Evolutionary conservation across 805 yeast species (phyloP), one percentile per base, ranked within the genome.

Genomic region (Saturnispora zaruensis): DNA sequence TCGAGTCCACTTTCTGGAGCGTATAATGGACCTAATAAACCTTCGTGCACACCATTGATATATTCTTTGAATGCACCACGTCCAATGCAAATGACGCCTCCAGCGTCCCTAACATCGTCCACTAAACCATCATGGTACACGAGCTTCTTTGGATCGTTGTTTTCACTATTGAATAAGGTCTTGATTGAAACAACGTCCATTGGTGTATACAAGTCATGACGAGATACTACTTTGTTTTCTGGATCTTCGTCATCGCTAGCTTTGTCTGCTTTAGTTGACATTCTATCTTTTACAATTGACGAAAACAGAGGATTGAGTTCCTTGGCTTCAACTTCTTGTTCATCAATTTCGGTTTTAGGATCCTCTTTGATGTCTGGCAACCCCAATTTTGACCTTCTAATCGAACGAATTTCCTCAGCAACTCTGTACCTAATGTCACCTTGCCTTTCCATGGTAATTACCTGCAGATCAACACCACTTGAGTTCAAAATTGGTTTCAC

Each of bases 11-110:
- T 32, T 32, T 53, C 44, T 23, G 70, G 75, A 24, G 61, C 67
- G 37, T 71, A 88, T 51, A 91, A 69, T 2, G 98, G 98, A 0
- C 99, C 99, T 43, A 93, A 67, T 62, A 93, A 74, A 5, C 99
- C 99, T 69, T 93, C 99, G 58, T 93, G 96, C 9, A 93, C 64
- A 8, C 99, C 99, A 41, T 77, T 75, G 48, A 93, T 64, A 63
- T 88, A 93, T 71, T 93, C 99, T 65, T 91, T 91, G 65, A 78
- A 93, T 0, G 97, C 91, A 51, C 99, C 99, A 64, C 99, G 76
- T 4, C 99, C 99, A 24, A 93, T 69, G 63, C 96, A 87, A 20
- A 93, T 76, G 11, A 89, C 83, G 41, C 98, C 99, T 24, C 97
- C 97, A 7, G 82, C 77, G 26, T 72, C 59, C 13, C 63, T 62